Evolutionary conservation across 2,329 filamentous ascomycete species (phyloP), one percentile per base, ranked within the genome.

Genomic region (Curvularia hawaiiensis): DNA sequence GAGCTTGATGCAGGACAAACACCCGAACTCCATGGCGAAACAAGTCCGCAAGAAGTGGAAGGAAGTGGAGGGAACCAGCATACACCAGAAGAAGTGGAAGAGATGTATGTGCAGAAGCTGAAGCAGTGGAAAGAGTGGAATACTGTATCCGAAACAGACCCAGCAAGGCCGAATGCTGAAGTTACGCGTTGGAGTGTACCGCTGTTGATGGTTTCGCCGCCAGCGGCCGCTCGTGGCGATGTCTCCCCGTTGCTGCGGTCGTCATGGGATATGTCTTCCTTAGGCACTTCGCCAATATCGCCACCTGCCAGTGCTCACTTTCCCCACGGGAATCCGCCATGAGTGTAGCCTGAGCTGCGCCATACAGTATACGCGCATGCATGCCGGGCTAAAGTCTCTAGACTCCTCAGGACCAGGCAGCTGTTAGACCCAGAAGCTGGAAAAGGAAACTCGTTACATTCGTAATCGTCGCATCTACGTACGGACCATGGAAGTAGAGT

Each of bases 1-100:
- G 68, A 70, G 47, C 52, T 70, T 10, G 66, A 66, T 11, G 67
- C 62, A 22, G 58, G 56, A 39, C 58, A 40, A 5, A 54, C 68
- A 8, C 65, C 68, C 10, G 68, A 70, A 48, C 43, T 70, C 14
- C 64, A 66, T 20, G 61, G 59, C 14, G 54, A 56, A 18, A 57
- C 54, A 10, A 51, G 64, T 43, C 57, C 47, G 3, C 65, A 67
- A 47, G 65, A 67, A 50, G 47, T 67, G 22, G 63, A 65, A 9
- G 55, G 55, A 6, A 52, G 47, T 16, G 18, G 7, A 18, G 53
- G 43, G 9, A 47, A 56, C 24, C 11, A 54, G 45, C 26, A 45
- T 48, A 28, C 10, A 35, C 28, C 41, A 10, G 18, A 53, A 24
- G 64, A 61, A 33, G 64, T 56, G 16, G 59, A 61, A 12, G 56